Conservation (phyloP, 495 filamentous ascomycete genomes). For the Letharia columbiana region DNA sequence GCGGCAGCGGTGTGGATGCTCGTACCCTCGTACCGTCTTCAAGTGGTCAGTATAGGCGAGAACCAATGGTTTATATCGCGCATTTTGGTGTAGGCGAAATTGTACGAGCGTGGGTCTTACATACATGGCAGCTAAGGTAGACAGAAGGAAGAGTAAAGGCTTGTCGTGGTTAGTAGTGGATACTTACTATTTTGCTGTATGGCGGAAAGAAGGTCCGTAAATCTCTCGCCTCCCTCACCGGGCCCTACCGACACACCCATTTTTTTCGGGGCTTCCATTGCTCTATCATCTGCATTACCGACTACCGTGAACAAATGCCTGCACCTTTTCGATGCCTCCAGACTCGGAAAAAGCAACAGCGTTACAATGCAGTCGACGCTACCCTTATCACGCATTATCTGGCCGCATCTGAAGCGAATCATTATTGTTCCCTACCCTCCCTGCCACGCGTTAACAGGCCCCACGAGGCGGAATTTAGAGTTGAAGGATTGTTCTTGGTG, state of each 20-base stretch:
- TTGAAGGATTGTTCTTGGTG: not conserved
- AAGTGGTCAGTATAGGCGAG: not conserved
- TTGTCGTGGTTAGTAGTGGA: no score
- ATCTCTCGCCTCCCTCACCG: no score
- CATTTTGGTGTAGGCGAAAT: not conserved
- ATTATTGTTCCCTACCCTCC: not conserved
- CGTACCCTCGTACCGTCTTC: not conserved
- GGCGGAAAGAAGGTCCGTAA: no score
- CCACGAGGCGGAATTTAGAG: not conserved
- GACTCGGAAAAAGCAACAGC: not conserved
- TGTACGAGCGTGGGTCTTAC: not conserved
- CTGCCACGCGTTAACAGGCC: not conserved
- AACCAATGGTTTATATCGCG: not conserved
- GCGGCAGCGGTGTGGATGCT: not conserved
- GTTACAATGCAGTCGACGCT: not conserved
- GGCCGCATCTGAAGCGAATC: slow-evolving; percentile 4
- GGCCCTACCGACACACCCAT: not conserved
- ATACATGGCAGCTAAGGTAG: not conserved
- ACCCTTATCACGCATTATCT: slow-evolving; percentile 14
- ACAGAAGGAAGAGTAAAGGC: not conserved
- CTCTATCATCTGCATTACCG: not conserved
- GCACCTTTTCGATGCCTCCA: not conserved
- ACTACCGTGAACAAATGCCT: slow-evolving; percentile 1
- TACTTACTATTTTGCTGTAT: no score
- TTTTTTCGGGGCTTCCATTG: not conserved